Evolutionary conservation across 495 filamentous ascomycete species (phyloP).

Genomic region (Penicillium simplicissimum): DNA sequence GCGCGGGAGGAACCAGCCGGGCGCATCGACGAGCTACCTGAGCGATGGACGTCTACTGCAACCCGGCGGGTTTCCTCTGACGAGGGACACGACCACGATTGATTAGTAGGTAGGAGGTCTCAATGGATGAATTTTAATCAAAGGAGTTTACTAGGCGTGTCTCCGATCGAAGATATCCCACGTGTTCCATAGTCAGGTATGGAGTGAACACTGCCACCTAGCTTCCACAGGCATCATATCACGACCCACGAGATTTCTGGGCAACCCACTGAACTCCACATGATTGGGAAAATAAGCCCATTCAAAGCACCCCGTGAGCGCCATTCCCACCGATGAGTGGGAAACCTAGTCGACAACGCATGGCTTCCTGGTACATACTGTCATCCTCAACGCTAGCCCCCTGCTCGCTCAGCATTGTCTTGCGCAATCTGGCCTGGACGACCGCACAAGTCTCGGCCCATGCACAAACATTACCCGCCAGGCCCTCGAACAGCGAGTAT

Average conservation of each 20-base stretch:
- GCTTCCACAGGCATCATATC: not conserved
- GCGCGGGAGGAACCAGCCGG: too few relatives aligned
- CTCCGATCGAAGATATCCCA: too few relatives aligned
- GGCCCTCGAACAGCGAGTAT: slow-evolving; percentile 45
- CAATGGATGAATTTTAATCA: too few relatives aligned
- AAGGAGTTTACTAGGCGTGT: too few relatives aligned
- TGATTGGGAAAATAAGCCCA: not conserved
- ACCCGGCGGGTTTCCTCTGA: too few relatives aligned
- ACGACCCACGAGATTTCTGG: not conserved
- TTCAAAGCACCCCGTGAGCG: slow-evolving; percentile 26
- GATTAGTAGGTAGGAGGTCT: too few relatives aligned
- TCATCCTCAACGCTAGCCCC: slow-evolving; percentile 18
- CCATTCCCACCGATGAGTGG: slow-evolving; percentile 36
- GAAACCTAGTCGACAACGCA: slow-evolving; percentile 31
- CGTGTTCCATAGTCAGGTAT: too few relatives aligned
- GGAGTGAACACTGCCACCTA: too few relatives aligned
- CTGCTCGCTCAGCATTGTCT: slow-evolving; percentile 31
- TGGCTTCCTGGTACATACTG: slow-evolving; percentile 18
- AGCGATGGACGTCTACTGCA: too few relatives aligned
- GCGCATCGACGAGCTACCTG: too few relatives aligned
- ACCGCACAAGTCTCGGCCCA: slow-evolving; percentile 48
- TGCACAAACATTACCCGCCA: slow-evolving; percentile 48
- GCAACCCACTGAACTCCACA: not conserved
- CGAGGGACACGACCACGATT: too few relatives aligned
- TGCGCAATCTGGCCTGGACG: slow-evolving; percentile 37